Evolutionary conservation across 345 rosid genomes (phyloP), one percentile per base, ranked within the genome.

Genomic region (Diplotaxis tenuifolia): DNA sequence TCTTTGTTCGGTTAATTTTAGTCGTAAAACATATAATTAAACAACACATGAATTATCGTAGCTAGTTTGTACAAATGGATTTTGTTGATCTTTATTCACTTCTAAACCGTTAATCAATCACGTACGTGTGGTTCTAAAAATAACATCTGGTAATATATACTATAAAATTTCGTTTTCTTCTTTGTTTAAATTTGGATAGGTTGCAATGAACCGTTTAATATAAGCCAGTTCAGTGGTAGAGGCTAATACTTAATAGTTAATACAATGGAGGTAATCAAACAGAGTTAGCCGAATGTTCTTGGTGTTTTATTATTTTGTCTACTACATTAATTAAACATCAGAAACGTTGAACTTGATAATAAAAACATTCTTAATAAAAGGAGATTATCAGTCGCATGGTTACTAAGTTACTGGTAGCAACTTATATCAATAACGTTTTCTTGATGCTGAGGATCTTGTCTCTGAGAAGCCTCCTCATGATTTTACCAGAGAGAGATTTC

Each of bases 401-500:
- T 60, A 60, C 45, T 60, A 16, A 27, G 50, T 20, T 7, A 29
- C 21, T 42, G 45, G 21, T 28, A 47, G 28, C 45, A 65, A 29
- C 19, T 54, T 27, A 55, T 15, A 31, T 27, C 29, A 29, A 32
- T 23, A 2, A 49, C 21, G 59, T 10, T 34, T 28, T 72, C 42
- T 67, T 72, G 42, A 87, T 74, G 52, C 62, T 82, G 71, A 83
- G 76, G 40, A 82, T 58, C 83, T 86, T 77, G 52, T 88, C 94
- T 72, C 83, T 83, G 23, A 91, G 81, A 36, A 94, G 71, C 83
- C 98, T 88, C 67, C 97, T 80, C 91, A 91, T 85, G 66, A 89
- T 89, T 78, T 94, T 89, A 59, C 98, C 98, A 0, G 98, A 91
- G 2, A 91, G 89, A 14, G 97, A 89, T 71, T 89, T 94, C 4